Evolutionary conservation across 2,329 filamentous ascomycete species (phyloP), one percentile per base, ranked within the genome.

Genomic region (Lachnum nothofagi): DNA sequence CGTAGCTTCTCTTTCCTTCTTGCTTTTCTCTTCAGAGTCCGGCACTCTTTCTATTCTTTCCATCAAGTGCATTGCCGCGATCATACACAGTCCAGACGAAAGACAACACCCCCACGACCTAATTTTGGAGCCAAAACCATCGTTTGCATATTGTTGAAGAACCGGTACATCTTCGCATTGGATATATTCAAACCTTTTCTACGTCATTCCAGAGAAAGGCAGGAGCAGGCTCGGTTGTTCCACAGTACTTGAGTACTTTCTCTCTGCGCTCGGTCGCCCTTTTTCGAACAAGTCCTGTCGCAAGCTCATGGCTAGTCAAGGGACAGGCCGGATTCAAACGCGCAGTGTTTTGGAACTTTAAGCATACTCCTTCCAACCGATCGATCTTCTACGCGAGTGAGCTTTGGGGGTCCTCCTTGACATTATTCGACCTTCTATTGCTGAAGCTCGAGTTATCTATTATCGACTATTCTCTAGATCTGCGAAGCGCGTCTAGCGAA

Each of bases 281-380:
- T n/a, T 39, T 51, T 53, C 57, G 43, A 46, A 55, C 55, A 44
- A 25, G 24, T 55, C 47, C 31, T 49, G 55, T 60, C 51, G 48
- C 57, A 52, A 55, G 52, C 48, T 25, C 48, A 41, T 44, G 41
- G 38, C 27, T 45, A 38, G 29, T 52, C 43, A 46, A 45, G 41
- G 49, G 41, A 52, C 40, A 44, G 25, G 8, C 38, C 33, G 45
- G 44, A 53, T 50, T 54, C 44, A 60, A 55, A 60, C 57, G 27
- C 27, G 19, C 23, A 34, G 39, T 42, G 55, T 58, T 57, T 60
- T 39, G 47, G 23, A 25, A 35, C n/a, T 45, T 39, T 47, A 48
- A 51, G 46, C 52, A 55, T 49, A 44, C 40, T 43, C 45, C 52
- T 48, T 50, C 34, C 31, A 48, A 27, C 33, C 25, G 31, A 12